These are phyloP conservation scores for Thraustochytrium sp. DNA, from an alignment of 352 stramenopile genomes.

Conservation along the genomic window DNA sequence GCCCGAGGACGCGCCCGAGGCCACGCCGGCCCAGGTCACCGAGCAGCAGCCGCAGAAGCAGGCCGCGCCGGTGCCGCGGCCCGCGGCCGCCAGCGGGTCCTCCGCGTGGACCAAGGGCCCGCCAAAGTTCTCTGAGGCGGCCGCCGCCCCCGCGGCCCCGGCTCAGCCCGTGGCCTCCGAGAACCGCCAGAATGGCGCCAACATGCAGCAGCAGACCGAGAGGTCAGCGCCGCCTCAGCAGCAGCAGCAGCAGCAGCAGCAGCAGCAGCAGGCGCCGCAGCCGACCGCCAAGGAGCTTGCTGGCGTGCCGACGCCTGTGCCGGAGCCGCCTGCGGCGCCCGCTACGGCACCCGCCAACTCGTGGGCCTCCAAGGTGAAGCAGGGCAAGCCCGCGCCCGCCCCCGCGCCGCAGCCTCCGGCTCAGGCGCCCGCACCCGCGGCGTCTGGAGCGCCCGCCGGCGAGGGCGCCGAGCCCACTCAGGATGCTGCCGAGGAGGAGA, in stretches of 20 bases:
- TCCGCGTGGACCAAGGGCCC: constrained; percentile 16
- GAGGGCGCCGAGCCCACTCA: neutral
- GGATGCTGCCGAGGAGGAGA: neutral
- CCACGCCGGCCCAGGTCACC: neutral
- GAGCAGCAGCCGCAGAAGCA: neutral
- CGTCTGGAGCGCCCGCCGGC: neutral
- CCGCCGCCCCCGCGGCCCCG: neutral
- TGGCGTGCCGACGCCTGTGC: neutral
- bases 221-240: neutral
- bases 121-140: neutral
- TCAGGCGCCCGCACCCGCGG: neutral
- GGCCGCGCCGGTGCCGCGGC: neutral
- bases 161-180: neutral
- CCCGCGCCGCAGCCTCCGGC: neutral
- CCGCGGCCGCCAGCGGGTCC: neutral
- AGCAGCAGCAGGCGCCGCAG: neutral
- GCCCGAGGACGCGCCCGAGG: neutral
- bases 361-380: constrained; percentile 17
- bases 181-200: neutral
- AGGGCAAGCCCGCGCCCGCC: neutral
- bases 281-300: neutral
- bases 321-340: neutral
- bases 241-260: neutral
- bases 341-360: neutral
- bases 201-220: neutral